Conservation (phyloP, 2,329 filamentous ascomycete genomes). For the Scedosporium minutisporum region DNA sequence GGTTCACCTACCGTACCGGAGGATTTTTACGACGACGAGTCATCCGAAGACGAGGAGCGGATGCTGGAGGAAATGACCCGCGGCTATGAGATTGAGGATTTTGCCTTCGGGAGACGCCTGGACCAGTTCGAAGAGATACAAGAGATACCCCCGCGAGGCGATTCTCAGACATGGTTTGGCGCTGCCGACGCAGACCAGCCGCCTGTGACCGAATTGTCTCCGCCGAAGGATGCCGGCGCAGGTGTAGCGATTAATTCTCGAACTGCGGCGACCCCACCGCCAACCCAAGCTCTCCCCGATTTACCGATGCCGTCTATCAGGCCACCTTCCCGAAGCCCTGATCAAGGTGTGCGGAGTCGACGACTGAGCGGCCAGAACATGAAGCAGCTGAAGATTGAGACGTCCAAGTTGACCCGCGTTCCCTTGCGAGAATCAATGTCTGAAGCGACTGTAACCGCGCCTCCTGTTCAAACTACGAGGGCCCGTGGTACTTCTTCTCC, state of each 20-base stretch:
- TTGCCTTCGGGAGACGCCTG: conserved; percentile 47
- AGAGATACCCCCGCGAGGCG: not conserved
- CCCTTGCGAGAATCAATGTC: not conserved
- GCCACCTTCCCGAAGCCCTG: conserved; percentile 17
- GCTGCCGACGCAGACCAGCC: conserved; percentile 11
- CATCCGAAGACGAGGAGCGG: conserved; percentile 64
- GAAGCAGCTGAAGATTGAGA: conserved; percentile 86
- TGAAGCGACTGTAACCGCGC: not conserved
- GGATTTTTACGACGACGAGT: conserved; percentile 54
- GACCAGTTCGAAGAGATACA: not conserved
- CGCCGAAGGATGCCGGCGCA: not conserved
- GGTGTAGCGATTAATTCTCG: not conserved
- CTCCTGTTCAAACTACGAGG: not conserved
- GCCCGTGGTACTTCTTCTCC: not conserved
- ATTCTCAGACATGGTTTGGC: not conserved
- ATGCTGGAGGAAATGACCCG: conserved; percentile 81
- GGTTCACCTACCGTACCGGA: conserved; percentile 22
- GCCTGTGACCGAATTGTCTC: conserved; percentile 12
- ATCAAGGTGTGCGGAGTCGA: conserved; percentile 57
- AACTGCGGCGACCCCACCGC: conserved; percentile 29
- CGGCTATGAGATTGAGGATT: conserved; percentile 74
- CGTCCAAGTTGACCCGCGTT: conserved; percentile 20
- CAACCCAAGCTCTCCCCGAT: conserved; percentile 36
- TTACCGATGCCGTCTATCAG: conserved; percentile 23
- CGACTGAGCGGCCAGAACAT: conserved; percentile 71